These are phyloP conservation scores for Boeremia exigua DNA, from an alignment of 2,329 filamentous ascomycete species.

Conservation along the genomic window DNA sequence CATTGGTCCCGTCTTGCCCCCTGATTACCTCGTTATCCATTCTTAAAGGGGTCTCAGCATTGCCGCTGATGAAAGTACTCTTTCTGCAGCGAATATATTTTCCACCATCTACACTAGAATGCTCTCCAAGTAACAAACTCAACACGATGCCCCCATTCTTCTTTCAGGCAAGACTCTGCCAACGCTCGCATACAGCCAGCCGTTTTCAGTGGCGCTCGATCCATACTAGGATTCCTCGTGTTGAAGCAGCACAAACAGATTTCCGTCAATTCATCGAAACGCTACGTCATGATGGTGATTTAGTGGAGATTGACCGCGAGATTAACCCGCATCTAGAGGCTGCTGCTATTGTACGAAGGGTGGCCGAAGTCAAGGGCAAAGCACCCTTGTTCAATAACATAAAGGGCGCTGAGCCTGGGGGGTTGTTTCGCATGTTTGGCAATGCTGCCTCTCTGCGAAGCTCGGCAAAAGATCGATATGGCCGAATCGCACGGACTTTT, in stretches of 20 bases:
- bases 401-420: conserved; percentile 54
- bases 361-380: conserved; percentile 34
- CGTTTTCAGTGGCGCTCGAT: too few relatives aligned
- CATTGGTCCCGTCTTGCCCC: too few relatives aligned
- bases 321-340: conserved; percentile 9
- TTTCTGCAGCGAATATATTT: too few relatives aligned
- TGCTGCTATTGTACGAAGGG: conserved; percentile 55
- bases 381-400: conserved; percentile 62
- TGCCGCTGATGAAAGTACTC: too few relatives aligned
- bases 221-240: too few relatives aligned
- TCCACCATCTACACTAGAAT: too few relatives aligned
- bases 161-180: too few relatives aligned
- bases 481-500: neutral
- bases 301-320: conserved; percentile 3
- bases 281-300: conserved; percentile 45
- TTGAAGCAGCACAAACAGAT: neutral
- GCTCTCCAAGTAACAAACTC: too few relatives aligned
- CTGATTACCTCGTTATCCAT: too few relatives aligned
- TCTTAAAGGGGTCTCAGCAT: too few relatives aligned
- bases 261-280: conserved; percentile 41
- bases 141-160: too few relatives aligned
- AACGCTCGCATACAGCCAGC: too few relatives aligned
- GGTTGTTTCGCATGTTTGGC: conserved; percentile 59
- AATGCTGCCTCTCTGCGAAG: conserved; percentile 50
- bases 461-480: neutral